Percentiles rank a stretch among this genome's conserved stretches.
These are phyloP conservation scores for Lepiota venenata DNA, from an alignment of 768 basidiomycete species.

Conservation along the genomic window DNA sequence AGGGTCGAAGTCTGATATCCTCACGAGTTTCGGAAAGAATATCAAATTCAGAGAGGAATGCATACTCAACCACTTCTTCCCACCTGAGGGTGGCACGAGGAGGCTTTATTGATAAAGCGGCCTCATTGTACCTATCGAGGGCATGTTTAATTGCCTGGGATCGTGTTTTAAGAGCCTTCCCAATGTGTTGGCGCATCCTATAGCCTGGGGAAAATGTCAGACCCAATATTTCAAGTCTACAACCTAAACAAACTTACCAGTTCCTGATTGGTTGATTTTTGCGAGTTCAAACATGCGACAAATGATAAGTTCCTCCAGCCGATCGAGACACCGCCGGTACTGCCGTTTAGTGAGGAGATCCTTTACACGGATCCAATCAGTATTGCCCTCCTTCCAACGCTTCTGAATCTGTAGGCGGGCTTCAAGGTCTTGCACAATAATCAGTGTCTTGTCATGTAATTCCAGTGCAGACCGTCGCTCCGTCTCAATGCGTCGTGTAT, in stretches of 20 bases:
- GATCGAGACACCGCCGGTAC: conserved; percentile 19
- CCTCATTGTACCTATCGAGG: conserved; percentile 1
- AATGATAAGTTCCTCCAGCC: conserved; percentile 18
- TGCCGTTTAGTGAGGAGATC: neutral
- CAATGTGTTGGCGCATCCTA: neutral
- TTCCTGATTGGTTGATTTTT: conserved; percentile 23
- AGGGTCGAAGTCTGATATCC: neutral
- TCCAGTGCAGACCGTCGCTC: no score
- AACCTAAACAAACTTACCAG: conserved; percentile 18
- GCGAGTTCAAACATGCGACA: conserved; percentile 22
- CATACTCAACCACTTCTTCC: conserved; percentile 3
- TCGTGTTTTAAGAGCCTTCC: neutral
- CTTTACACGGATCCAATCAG: conserved; percentile 8
- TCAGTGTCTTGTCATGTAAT: no score
- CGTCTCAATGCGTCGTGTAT: no score
- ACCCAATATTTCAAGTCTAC: no score
- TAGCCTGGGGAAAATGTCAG: no score
- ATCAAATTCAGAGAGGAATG: no score
- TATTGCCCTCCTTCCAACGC: conserved; percentile 12
- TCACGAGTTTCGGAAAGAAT: no score
- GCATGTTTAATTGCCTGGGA: conserved; percentile 8
- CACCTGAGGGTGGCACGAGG: neutral
- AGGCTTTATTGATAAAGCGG: neutral
- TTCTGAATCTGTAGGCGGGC: conserved; percentile 10
- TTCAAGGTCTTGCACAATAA: no score